Evolutionary conservation across 768 basidiomycete genomes (phyloP), one percentile per base, ranked within the genome.

Genomic region (Rickenella mellea): DNA sequence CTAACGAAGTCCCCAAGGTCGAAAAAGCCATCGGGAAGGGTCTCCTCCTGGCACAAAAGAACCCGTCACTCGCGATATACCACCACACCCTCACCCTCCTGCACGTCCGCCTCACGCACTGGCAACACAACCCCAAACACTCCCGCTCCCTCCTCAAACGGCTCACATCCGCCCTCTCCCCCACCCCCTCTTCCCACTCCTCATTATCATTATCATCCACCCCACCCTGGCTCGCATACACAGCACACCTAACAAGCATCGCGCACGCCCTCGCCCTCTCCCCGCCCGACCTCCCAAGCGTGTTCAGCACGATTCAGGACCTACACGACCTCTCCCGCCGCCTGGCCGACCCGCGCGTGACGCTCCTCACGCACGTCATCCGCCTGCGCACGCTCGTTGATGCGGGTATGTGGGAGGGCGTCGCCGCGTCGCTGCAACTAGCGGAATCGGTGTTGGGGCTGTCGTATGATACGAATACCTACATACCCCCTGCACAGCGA

Each of bases 1-100:
- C 27, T 22, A 31, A 21, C 45, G 9, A 21, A 2, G 43, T 11
- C 3, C n/a, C 8, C 7, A 15, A 75, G 73, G 66, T 73, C 2
- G 82, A 84, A 52, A 75, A 69, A 43, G 78, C 82, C 9, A 64
- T 83, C 12, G 74, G 73, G 12, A 82, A 80, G 61, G 83, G 79
- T 43, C 59, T 73, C 9, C 54, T 72, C 26, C 66, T 83, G 42
- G 65, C 80, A 0, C 74, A 78, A 55, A 79, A 78, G 62, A 79
- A 82, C 51, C 80, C 84, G 2, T 70, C 80, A 8, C 65, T 89
- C 8, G 68, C 76, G 40, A 59, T 66, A 6, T 79, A 81, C 53
- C 73, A 69, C 31, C 72, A 74, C 3, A 72, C 75, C 43, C 60
- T 89, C 19, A 70, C 72, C 1, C 62, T 76, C 28, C 71, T 85